Base-by-base conservation (phyloP, 2,329 filamentous ascomycete species). In the Cordyceps cicadae region DNA sequence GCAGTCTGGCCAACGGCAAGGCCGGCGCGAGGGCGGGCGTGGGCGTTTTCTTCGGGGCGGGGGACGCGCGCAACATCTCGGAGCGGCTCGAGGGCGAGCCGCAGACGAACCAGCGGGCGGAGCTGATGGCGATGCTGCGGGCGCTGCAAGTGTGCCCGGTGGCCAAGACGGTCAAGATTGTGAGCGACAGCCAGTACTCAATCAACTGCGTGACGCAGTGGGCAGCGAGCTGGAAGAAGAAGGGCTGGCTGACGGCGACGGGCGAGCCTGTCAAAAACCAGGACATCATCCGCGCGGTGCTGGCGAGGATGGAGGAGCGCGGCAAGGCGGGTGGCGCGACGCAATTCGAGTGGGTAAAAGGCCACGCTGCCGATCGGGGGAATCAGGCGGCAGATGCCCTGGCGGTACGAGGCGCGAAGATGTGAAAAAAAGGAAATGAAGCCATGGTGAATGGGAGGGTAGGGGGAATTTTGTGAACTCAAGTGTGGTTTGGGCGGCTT, bases 51-150 rank as follows among this genome's bases (percentile, higher is more conserved):
- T 88, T 88, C 67, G 85, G 84, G 6, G 66, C 71, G 19, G 72
- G 72, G 2, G 86, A 88, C 68, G 64, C 74, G 32, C 79, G 85
- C 64, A 87, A 87, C 69, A 71, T 96, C 26, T 90, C 89, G 14
- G 92, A 95, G 73, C 85, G 86, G 4, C 82, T 97, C 2, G 75
- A 80, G 56, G 91, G 91, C 55, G 78, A 81, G 17, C 79, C 81
- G 11, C 94, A 97, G 74, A 97, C 94, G 0, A 99, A 99, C 71
- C 91, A 97, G 72, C 89, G 94, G 3, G 94, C 93, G n/a, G 94
- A 99, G 76, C 79, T 99, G 62, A 92, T 89, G 26, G 94, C 92
- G 8, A 88, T 97, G 64, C 79, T 90, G 34, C 88, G 92, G 61
- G 92, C 92, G 0, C 79, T 97, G 24, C 86, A 97, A 68, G 83